These are phyloP conservation scores for Talaromyces sp. DNA, from an alignment of 2,329 filamentous ascomycete genomes.

Conservation along the genomic window DNA sequence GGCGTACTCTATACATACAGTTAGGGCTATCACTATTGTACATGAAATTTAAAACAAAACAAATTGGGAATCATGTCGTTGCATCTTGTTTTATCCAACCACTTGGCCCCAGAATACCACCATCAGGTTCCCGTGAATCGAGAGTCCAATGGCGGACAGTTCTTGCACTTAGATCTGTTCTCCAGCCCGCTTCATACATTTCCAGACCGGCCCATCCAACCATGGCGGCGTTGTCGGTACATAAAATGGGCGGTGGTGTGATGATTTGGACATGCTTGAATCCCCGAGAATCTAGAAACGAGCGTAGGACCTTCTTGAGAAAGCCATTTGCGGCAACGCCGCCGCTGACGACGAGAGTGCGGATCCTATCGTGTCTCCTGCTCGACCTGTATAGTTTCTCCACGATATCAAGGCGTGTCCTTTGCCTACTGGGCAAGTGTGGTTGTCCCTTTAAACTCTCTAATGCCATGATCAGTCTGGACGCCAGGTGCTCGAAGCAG, in stretches of 20 bases:
- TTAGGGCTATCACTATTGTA: conserved; percentile 19
- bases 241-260: conserved; percentile 70
- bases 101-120: conserved; percentile 60
- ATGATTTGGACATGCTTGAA: conserved; percentile 56
- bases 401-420: not conserved
- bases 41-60: not conserved
- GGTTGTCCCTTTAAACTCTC: conserved; percentile 30
- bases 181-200: conserved; percentile 78
- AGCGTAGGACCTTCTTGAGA: conserved; percentile 60
- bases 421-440: not conserved
- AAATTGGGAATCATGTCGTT: not conserved
- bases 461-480: conserved; percentile 67
- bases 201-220: conserved; percentile 90
- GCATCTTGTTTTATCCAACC: conserved; percentile 44
- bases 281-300: conserved; percentile 62
- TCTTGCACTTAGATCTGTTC: conserved; percentile 54
- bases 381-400: conserved; percentile 2
- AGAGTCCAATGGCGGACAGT: conserved; percentile 68
- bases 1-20: not conserved
- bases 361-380: conserved; percentile 28
- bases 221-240: conserved; percentile 97
- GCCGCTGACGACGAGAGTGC: conserved; percentile 74
- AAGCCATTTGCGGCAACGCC: conserved; percentile 85
- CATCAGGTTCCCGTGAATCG: conserved; percentile 54
- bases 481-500: conserved; percentile 80